Evolutionary conservation across 768 basidiomycete species (phyloP).

Genomic region (Pholiota conissans): DNA sequence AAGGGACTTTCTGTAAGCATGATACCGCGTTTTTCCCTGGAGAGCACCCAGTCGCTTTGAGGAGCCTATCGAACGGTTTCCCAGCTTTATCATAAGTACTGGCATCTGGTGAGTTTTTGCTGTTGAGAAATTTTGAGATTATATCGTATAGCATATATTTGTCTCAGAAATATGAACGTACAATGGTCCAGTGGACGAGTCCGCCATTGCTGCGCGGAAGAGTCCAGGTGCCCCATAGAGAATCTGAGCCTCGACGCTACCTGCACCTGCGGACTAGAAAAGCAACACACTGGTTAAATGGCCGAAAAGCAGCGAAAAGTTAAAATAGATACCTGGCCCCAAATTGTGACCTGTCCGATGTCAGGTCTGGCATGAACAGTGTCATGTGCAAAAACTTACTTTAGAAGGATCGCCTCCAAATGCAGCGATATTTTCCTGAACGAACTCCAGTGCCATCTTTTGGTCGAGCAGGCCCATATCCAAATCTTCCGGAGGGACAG

Average conservation of each 20-base stretch:
- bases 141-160: background rate
- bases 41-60: constrained; percentile 49
- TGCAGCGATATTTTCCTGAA: constrained; percentile 61
- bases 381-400: constrained; percentile 24
- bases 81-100: constrained; percentile 53
- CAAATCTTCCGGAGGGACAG: constrained; percentile 45
- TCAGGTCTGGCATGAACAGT: background rate
- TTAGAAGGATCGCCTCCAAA: constrained; percentile 67
- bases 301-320: background rate
- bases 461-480: constrained; percentile 69
- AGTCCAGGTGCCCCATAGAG: constrained; percentile 35
- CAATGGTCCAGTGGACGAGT: constrained; percentile 55
- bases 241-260: constrained; percentile 49
- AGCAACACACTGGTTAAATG: background rate
- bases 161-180: constrained; percentile 29
- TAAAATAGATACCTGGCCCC: constrained; percentile 46
- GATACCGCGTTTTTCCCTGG: constrained; percentile 34
- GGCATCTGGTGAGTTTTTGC: constrained; percentile 51
- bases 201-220: constrained; percentile 53
- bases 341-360: constrained; percentile 47
- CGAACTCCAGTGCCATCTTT: constrained; percentile 53
- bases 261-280: constrained; percentile 49
- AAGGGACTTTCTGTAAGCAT: constrained; percentile 48
- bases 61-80: constrained; percentile 47
- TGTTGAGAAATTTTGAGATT: constrained; percentile 16